Evolutionary conservation across 2,329 filamentous ascomycete genomes (phyloP).

Genomic region (Amphichorda felina): DNA sequence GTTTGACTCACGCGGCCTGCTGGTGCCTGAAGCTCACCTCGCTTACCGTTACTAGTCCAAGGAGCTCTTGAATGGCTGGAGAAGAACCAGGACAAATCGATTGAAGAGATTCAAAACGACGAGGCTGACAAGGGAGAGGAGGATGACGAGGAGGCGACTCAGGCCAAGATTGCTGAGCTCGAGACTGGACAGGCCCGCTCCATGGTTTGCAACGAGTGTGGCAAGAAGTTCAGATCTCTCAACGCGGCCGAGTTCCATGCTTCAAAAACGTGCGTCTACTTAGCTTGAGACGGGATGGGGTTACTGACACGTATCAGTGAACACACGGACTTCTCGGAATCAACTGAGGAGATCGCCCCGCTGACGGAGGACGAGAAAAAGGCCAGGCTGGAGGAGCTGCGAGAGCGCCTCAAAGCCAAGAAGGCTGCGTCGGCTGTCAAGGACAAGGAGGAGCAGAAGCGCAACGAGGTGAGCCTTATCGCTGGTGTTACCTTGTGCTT

Average conservation of each 20-base stretch:
- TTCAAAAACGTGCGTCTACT: slow-evolving; percentile 57
- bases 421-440: slow-evolving; percentile 52
- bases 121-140: slow-evolving; percentile 24
- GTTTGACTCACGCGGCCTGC: slow-evolving; percentile 17
- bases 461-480: slow-evolving; percentile 58
- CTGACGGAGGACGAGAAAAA: slow-evolving; percentile 88
- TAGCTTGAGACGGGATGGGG: neutral
- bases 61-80: slow-evolving; percentile 92
- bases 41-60: slow-evolving; percentile 46
- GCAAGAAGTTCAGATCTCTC: slow-evolving; percentile 76
- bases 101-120: slow-evolving; percentile 64
- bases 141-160: slow-evolving; percentile 34
- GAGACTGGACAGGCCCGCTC: slow-evolving; percentile 66
- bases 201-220: slow-evolving; percentile 88
- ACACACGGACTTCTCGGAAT: slow-evolving; percentile 86
- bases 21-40: neutral
- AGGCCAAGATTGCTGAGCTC: slow-evolving; percentile 50
- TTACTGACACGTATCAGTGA: slow-evolving; percentile 35
- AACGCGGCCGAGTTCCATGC: slow-evolving; percentile 84
- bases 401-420: slow-evolving; percentile 61
- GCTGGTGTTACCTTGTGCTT: neutral
- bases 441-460: slow-evolving; percentile 73
- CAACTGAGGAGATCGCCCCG: slow-evolving; percentile 81
- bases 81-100: slow-evolving; percentile 73
- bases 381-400: slow-evolving; percentile 63